phyloP scores from a whole-genome alignment of 2,329 filamentous ascomycete genomes.

The Alternaria hordeiaustralica region DNA sequence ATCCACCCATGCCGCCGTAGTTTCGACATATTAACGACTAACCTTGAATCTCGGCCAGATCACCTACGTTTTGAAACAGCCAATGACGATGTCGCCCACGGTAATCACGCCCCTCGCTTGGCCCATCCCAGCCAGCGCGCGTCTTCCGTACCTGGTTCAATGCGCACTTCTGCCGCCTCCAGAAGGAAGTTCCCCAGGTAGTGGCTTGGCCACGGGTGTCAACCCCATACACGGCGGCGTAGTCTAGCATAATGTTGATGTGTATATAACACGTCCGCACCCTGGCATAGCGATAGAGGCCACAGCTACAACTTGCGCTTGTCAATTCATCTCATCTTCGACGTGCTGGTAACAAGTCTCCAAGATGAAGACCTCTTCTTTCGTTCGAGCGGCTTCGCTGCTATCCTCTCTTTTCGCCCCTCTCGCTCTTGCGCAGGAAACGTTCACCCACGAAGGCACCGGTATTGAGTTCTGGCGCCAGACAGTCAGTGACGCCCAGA shows the following conservation, averaged over 20 bases:
- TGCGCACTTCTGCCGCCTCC: conserved; percentile 24
- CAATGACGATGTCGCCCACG: conserved; percentile 33
- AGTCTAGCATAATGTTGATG: conserved; percentile 31
- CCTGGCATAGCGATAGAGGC: conserved; percentile 27
- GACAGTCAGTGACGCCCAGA: conserved; percentile 31
- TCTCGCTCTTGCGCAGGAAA: conserved; percentile 38
- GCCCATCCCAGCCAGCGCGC: conserved; percentile 17
- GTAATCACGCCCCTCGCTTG: conserved; percentile 35
- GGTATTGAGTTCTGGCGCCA: conserved; percentile 44
- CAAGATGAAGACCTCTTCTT: conserved; percentile 44
- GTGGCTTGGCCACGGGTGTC: conserved; percentile 28
- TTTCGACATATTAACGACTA: conserved; percentile 39
- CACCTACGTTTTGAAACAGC: conserved; percentile 18
- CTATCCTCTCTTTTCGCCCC: conserved; percentile 44
- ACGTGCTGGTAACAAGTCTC: conserved; percentile 25
- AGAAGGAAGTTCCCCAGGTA: conserved; percentile 25
- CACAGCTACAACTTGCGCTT: conserved; percentile 34
- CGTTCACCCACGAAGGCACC: conserved; percentile 39
- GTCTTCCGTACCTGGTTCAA: conserved; percentile 39
- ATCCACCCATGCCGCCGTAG: conserved; percentile 25
- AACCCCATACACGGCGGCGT: conserved; percentile 20
- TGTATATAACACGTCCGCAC: conserved; percentile 37
- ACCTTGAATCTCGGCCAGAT: conserved; percentile 33
- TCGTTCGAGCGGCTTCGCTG: conserved; percentile 47
- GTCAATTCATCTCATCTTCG: conserved; percentile 23